Evolutionary conservation across 2,329 filamentous ascomycete species (phyloP).

Genomic region (Karstenula rhodostoma): DNA sequence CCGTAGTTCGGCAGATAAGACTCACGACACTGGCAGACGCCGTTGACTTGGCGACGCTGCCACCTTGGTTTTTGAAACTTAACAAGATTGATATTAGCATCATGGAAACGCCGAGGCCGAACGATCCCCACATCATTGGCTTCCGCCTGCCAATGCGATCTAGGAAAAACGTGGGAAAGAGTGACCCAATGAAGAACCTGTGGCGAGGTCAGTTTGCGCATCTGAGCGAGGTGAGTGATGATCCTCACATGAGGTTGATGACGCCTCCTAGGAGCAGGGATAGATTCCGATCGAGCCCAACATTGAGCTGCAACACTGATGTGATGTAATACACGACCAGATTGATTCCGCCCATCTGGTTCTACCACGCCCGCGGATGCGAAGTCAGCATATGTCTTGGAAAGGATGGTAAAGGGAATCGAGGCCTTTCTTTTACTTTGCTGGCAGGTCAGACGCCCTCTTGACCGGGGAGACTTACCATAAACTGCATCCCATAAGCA

Average conservation of each 20-base stretch:
- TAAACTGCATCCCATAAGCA: constrained; percentile 52
- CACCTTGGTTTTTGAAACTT: constrained; percentile 49
- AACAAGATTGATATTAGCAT: constrained; percentile 50
- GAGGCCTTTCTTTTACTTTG: not conserved
- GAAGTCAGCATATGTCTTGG: not conserved
- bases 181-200: constrained; percentile 37
- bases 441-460: too few relatives aligned
- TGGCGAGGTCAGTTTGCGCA: constrained; percentile 2
- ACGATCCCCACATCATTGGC: constrained; percentile 44
- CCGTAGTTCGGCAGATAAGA: not conserved
- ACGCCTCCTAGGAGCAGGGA: constrained; percentile 58
- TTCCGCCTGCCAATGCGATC: constrained; percentile 41
- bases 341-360: constrained; percentile 51
- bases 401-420: too few relatives aligned
- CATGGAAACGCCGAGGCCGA: constrained; percentile 42
- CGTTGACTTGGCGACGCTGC: constrained; percentile 50
- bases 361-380: not conserved
- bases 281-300: constrained; percentile 55
- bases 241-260: constrained; percentile 34
- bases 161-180: constrained; percentile 52
- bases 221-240: not conserved
- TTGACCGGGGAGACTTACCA: constrained; percentile 31
- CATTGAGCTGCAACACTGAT: constrained; percentile 56
- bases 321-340: constrained; percentile 56
- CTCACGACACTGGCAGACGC: constrained; percentile 54